Conservation (phyloP, 805 yeast species). For the Lipomyces anomalus region DNA sequence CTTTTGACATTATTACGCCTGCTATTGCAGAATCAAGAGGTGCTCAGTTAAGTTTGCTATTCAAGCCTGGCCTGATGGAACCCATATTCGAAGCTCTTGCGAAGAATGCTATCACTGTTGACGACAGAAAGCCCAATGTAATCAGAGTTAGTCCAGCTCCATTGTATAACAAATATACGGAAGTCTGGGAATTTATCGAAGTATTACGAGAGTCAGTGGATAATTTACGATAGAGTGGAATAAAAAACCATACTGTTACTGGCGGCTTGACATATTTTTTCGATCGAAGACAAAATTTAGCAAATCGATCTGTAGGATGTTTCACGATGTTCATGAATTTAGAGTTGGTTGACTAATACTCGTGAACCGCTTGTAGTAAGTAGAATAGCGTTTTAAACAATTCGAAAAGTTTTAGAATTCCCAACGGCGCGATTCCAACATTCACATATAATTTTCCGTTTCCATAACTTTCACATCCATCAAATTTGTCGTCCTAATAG, state of each 20-base stretch:
- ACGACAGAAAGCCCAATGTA: constrained; percentile 88
- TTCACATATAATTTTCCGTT: no score
- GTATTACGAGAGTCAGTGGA: constrained; percentile 42
- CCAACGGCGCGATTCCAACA: no score
- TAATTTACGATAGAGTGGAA: constrained; percentile 1
- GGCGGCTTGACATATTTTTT: no score
- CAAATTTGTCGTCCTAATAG: no score
- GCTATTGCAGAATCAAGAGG: constrained; percentile 56
- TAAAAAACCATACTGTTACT: neutral
- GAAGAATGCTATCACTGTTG: constrained; percentile 64
- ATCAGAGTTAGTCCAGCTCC: constrained; percentile 85
- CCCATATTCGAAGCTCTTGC: constrained; percentile 46
- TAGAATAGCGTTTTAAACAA: no score
- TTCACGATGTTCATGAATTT: no score
- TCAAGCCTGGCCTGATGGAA: constrained; percentile 63
- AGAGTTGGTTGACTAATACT: no score
- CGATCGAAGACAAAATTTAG: no score
- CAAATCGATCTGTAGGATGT: no score
- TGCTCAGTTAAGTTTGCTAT: constrained; percentile 72
- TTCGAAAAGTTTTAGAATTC: no score
- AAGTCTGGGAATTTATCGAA: constrained; percentile 46
- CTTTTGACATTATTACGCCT: constrained; percentile 73
- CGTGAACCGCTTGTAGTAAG: no score
- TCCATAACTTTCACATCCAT: no score
- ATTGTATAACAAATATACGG: constrained; percentile 69